Evolutionary conservation across 2,329 filamentous ascomycete species (phyloP), one percentile per base, ranked within the genome.

Genomic region (Claviceps citrina): DNA sequence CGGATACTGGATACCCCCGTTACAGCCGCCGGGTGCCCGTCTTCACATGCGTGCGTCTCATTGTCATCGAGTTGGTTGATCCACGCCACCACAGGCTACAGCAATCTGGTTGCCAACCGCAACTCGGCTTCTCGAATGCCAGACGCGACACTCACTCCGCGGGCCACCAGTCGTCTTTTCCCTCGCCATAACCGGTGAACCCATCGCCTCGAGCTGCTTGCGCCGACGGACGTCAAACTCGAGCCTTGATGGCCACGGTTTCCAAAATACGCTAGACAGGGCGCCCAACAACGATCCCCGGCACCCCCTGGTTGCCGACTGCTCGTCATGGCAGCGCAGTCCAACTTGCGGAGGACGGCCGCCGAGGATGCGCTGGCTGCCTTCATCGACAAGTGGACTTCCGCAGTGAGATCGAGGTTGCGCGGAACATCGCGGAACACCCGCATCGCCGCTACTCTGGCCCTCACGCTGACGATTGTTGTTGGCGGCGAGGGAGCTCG

Each of bases 291-390:
- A 36, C 32, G 32, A 16, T 16, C 28, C 19, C 16, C 12, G 27
- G 28, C 27, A 24, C 27, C 31, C 20, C 19, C 35, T 36, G 36
- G n/a, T n/a, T n/a, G n/a, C n/a, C 36, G 32, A 37, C 12, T 24
- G 30, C 31, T 24, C 45, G 44, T 38, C 43, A 95, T 95, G 89
- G 84, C 85, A 46, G 81, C 71, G 47, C 87, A 93, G 65, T 95
- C 89, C 41, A 94, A 82, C 5, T 70, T 95, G 50, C 76, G 77
- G 49, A 66, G 69, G 50, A 71, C 73, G 50, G 70, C 66, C 36
- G 71, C 75, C 49, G 73, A 82, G 59, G 77, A 81, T 60, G 73
- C 79, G 52, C 65, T 86, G 53, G 68, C 75, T 26, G 66, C 67
- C 32, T 73, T 85, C 41, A 57, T 78, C 51, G 66, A 75, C 39